phyloP scores from a whole-genome alignment of 192 early-diverging fungal species.

The Borealophlyctis nickersoniae region DNA sequence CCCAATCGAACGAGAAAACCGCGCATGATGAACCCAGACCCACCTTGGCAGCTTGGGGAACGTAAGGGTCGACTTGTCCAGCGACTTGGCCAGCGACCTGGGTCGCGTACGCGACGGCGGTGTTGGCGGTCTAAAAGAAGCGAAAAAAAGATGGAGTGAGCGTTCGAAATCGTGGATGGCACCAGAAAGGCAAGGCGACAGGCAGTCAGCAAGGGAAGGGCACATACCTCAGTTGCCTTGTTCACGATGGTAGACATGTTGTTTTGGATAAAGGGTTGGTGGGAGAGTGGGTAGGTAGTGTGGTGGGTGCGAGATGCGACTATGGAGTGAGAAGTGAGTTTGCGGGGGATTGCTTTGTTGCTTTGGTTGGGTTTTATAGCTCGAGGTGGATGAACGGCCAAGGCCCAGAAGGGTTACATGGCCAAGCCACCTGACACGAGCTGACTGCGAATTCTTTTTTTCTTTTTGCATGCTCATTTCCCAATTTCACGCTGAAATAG shows the following conservation, averaged over 20 bases:
- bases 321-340: no score
- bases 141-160: background rate
- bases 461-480: no score
- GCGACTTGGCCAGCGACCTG: constrained; percentile 24
- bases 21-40: constrained; percentile 7
- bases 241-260: constrained; percentile 30
- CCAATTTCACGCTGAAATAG: no score
- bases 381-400: no score
- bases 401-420: no score
- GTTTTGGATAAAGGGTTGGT: no score
- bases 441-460: no score
- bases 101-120: constrained; percentile 3
- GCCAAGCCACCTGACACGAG: no score
- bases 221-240: constrained; percentile 5
- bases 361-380: no score
- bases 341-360: no score
- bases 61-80: constrained; percentile 41
- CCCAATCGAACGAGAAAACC: constrained; percentile 5
- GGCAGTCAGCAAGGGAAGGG: background rate
- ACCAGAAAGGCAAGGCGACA: background rate
- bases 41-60: constrained; percentile 45
- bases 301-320: no score
- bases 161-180: background rate
- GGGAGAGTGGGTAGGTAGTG: no score
- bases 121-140: background rate